A percentile compares a stretch with the other conserved stretches of the same genome.
Conservation (phyloP, 139 green algal species). For the Coccomyxa sp. region DNA sequence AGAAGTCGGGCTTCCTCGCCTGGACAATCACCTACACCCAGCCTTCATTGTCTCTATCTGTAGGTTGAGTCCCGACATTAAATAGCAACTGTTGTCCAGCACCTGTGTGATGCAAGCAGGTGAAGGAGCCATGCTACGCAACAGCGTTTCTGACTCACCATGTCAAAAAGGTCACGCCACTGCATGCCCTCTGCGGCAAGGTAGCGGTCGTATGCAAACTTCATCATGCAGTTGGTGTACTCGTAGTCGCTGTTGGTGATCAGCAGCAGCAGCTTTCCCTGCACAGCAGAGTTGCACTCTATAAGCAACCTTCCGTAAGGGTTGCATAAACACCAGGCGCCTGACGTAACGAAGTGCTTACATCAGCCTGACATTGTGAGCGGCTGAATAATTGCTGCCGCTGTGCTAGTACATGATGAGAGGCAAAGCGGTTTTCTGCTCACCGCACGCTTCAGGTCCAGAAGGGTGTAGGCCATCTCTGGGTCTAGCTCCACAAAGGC, state of each 20-base stretch:
- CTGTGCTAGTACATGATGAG: too few species aligned
- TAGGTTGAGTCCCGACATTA: too few species aligned
- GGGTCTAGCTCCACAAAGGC: constrained; percentile 82
- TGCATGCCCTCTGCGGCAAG: constrained; percentile 61
- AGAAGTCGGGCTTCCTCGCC: constrained; percentile 93
- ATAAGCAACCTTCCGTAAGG: too few species aligned
- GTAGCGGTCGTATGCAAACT: constrained; percentile 76
- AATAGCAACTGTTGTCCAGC: too few species aligned
- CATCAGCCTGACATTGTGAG: too few species aligned
- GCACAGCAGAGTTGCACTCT: constrained; percentile 8
- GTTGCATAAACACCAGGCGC: too few species aligned
- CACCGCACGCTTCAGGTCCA: constrained; percentile 77
- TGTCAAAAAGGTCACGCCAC: constrained; percentile 94
- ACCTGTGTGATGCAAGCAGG: background rate
- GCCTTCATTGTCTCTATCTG: too few species aligned
- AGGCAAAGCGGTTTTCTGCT: background rate
- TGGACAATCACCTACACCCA: constrained; percentile 91
- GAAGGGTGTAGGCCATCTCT: constrained; percentile 77
- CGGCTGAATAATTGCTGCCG: too few species aligned
- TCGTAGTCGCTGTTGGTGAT: constrained; percentile 91
- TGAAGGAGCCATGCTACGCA: background rate
- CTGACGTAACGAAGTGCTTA: too few species aligned
- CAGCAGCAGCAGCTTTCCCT: constrained; percentile 89
- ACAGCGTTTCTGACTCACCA: constrained; percentile 53
- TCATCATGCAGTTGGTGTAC: constrained; percentile 91